Conservation (phyloP, 768 basidiomycete species). For the Xerocomus potaroensis region DNA sequence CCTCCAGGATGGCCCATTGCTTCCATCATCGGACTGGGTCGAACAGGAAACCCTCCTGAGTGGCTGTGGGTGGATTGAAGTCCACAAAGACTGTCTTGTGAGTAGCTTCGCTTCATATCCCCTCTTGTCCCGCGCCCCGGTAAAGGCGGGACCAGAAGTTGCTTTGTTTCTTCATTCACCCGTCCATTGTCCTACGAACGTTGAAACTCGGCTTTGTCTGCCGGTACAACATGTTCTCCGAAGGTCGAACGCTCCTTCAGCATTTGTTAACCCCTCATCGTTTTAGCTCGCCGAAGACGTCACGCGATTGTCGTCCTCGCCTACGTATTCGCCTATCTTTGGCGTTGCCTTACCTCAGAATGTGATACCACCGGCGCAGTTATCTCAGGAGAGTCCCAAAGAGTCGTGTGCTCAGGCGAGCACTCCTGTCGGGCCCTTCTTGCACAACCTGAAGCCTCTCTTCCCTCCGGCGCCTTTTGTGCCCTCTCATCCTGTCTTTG, state of each 20-base stretch:
- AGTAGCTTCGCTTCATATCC: slow-evolving; percentile 32
- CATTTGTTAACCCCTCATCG: slow-evolving; percentile 15
- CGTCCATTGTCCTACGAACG: not conserved
- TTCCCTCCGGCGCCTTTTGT: slow-evolving; percentile 76
- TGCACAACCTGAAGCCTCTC: slow-evolving; percentile 54
- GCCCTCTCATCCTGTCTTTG: slow-evolving; percentile 68
- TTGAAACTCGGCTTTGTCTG: slow-evolving; percentile 7
- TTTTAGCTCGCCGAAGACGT: slow-evolving; percentile 27
- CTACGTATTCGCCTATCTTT: slow-evolving; percentile 43
- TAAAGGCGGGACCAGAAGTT: not conserved
- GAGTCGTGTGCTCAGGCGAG: slow-evolving; percentile 20
- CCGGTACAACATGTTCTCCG: slow-evolving; percentile 6
- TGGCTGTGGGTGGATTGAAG: slow-evolving; percentile 68
- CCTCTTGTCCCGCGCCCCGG: not conserved
- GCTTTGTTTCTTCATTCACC: slow-evolving; percentile 1
- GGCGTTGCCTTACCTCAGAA: slow-evolving; percentile 40
- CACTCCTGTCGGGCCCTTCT: slow-evolving; percentile 31
- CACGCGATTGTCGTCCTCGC: slow-evolving; percentile 32
- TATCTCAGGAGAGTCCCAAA: slow-evolving; percentile 26
- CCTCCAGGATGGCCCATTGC: slow-evolving; percentile 56
- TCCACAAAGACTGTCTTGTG: slow-evolving; percentile 63
- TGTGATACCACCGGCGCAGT: slow-evolving; percentile 19
- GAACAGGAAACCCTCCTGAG: slow-evolving; percentile 70
- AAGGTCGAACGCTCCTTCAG: not conserved
- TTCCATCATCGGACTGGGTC: slow-evolving; percentile 73